These are phyloP conservation scores for Suillus cothurnatus DNA, from an alignment of 768 basidiomycete genomes.

Conservation along the genomic window DNA sequence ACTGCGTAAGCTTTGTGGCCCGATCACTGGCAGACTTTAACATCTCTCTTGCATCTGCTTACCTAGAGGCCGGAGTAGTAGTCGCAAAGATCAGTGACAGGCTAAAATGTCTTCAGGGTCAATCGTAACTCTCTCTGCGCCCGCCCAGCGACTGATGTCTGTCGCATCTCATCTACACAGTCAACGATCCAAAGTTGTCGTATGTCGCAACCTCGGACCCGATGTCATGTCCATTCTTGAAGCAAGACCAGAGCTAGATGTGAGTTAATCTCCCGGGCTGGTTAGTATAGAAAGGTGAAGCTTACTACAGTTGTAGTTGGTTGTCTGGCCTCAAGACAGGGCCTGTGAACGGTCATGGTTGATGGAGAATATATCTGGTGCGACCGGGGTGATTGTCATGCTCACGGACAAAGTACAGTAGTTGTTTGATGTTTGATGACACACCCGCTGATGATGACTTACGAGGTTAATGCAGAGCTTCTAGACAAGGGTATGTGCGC, in stretches of 20 bases:
- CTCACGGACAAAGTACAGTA: conserved; percentile 66
- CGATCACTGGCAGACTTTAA: not conserved
- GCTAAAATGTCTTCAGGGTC: conserved; percentile 30
- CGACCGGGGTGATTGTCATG: conserved; percentile 63
- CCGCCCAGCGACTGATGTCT: conserved; percentile 28
- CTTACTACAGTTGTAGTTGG: conserved; percentile 36
- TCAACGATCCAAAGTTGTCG: conserved; percentile 47
- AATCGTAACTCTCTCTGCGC: conserved; percentile 15
- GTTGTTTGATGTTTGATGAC: not conserved
- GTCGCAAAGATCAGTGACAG: not conserved
- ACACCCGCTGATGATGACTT: not conserved
- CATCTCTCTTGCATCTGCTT: not conserved
- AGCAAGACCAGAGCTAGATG: conserved; percentile 55
- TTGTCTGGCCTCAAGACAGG: conserved; percentile 55
- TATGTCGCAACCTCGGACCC: conserved; percentile 62
- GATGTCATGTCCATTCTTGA: conserved; percentile 62
- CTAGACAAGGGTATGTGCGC: conserved; percentile 35
- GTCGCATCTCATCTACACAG: conserved; percentile 25
- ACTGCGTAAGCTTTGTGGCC: not conserved
- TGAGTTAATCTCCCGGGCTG: conserved; percentile 30
- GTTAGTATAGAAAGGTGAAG: not conserved
- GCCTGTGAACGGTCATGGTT: conserved; percentile 70
- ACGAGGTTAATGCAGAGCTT: conserved; percentile 73
- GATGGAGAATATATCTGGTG: conserved; percentile 68
- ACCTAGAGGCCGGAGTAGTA: not conserved